phyloP scores from a whole-genome alignment of 75 land plant species.

The Pinus tabuliformis region DNA sequence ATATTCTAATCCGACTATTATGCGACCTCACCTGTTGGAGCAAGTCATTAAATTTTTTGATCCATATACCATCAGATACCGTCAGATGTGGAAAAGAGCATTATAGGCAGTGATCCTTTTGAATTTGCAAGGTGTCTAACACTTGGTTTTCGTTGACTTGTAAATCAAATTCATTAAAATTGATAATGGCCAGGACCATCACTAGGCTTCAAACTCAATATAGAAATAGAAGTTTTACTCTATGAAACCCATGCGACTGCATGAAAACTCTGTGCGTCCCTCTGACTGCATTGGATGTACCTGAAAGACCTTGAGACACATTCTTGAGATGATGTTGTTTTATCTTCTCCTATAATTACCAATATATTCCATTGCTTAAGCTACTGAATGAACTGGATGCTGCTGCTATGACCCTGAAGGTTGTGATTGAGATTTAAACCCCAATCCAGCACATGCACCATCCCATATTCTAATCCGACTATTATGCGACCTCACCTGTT shows the following conservation, averaged over 20 bases:
- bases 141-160: too few relatives aligned
- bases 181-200: too few relatives aligned
- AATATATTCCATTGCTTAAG: slow-evolving; percentile 93
- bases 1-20: slow-evolving; percentile 70
- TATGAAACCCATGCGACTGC: too few relatives aligned
- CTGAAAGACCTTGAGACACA: slow-evolving; percentile 85
- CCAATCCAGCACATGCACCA: slow-evolving; percentile 84
- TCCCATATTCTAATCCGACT: slow-evolving; percentile 71
- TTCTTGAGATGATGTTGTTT: slow-evolving; percentile 46
- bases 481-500: slow-evolving; percentile 85
- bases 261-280: too few relatives aligned
- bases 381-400: slow-evolving; percentile 72
- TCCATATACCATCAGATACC: too few relatives aligned
- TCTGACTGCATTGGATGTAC: slow-evolving; percentile 72
- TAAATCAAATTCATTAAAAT: too few relatives aligned
- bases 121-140: too few relatives aligned
- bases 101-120: too few relatives aligned
- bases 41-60: slow-evolving; percentile 13
- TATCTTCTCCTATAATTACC: slow-evolving; percentile 90
- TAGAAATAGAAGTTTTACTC: too few relatives aligned
- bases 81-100: too few relatives aligned
- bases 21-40: slow-evolving; percentile 83
- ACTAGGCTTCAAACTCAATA: too few relatives aligned
- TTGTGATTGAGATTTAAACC: slow-evolving; percentile 63
- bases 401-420: slow-evolving; percentile 72